Percentiles rank a stretch among this genome's conserved stretches.
Conservation (phyloP, 2,329 filamentous ascomycete genomes). For the Fusarium continuum region DNA sequence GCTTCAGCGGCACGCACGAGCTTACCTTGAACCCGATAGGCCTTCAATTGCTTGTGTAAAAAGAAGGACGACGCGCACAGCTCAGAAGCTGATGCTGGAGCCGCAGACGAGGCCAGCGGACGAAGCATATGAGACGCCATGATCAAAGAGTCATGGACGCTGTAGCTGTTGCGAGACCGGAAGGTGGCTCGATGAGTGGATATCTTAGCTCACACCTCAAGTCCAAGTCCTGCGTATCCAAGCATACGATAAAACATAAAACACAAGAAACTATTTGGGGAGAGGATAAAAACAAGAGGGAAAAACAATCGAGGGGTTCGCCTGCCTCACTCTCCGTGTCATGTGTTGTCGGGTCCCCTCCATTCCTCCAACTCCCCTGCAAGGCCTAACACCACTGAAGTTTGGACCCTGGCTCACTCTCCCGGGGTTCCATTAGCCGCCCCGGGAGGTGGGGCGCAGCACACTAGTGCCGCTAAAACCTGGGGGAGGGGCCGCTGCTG, state of each 20-base stretch:
- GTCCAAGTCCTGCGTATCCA: constrained; percentile 11
- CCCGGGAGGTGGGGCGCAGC: constrained; percentile 24
- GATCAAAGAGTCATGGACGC: constrained; percentile 43
- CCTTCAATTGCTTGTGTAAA: constrained; percentile 35
- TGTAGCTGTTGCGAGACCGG: constrained; percentile 28
- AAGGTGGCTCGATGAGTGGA: constrained; percentile 11
- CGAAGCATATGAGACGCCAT: constrained; percentile 50
- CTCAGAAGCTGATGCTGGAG: constrained; percentile 41
- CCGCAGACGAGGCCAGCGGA: constrained; percentile 43
- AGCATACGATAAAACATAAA: constrained; percentile 7
- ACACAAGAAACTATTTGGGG: background rate
- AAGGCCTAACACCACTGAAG: constrained; percentile 6
- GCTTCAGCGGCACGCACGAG: background rate
- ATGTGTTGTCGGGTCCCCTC: constrained; percentile 34
- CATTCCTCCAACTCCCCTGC: constrained; percentile 10
- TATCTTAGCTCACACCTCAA: background rate
- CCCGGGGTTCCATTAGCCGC: constrained; percentile 34
- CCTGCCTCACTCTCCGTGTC: constrained; percentile 31
- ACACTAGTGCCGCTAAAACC: constrained; percentile 33
- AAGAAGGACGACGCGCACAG: constrained; percentile 44
- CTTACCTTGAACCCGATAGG: constrained; percentile 37
- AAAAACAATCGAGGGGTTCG: constrained; percentile 32
- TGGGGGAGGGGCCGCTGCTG: constrained; percentile 33
- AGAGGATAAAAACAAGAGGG: constrained; percentile 18
- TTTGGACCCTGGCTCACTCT: constrained; percentile 17